Conservation (phyloP, 1,139 yeast genomes). For the Spathaspora sp. region DNA sequence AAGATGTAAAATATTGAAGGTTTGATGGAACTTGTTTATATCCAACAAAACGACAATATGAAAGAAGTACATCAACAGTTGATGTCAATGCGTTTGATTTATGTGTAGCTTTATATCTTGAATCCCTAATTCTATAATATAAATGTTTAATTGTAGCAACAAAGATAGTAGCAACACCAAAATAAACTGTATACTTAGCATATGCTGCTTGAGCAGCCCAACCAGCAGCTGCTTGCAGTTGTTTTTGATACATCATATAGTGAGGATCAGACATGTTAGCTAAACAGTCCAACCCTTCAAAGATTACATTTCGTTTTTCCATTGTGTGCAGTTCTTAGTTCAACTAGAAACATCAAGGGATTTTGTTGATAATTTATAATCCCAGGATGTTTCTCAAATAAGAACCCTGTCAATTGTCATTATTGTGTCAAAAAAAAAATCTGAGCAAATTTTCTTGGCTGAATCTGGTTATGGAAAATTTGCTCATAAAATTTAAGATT, state of each 20-base stretch:
- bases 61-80: conserved; percentile 30
- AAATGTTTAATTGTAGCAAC: conserved; percentile 40
- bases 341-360: neutral
- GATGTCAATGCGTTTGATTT: conserved; percentile 15
- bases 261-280: conserved; percentile 31
- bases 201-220: conserved; percentile 43
- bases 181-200: conserved; percentile 49
- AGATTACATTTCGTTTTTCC: conserved; percentile 19
- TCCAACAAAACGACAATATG: conserved; percentile 46
- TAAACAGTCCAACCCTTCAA: conserved; percentile 49
- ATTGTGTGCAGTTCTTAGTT: neutral
- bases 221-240: conserved; percentile 39
- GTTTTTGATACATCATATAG: conserved; percentile 22
- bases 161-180: conserved; percentile 37
- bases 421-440: neutral
- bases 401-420: neutral
- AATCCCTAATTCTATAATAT: conserved; percentile 37
- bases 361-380: neutral
- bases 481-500: neutral
- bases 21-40: conserved; percentile 47
- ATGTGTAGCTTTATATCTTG: conserved; percentile 18
- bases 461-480: neutral
- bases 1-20: conserved; percentile 38
- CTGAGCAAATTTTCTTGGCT: too few relatives aligned
- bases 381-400: neutral